Evolutionary conservation across 371 early-diverging fungal species (phyloP).

Genomic region (Mucor circinelloides): DNA sequence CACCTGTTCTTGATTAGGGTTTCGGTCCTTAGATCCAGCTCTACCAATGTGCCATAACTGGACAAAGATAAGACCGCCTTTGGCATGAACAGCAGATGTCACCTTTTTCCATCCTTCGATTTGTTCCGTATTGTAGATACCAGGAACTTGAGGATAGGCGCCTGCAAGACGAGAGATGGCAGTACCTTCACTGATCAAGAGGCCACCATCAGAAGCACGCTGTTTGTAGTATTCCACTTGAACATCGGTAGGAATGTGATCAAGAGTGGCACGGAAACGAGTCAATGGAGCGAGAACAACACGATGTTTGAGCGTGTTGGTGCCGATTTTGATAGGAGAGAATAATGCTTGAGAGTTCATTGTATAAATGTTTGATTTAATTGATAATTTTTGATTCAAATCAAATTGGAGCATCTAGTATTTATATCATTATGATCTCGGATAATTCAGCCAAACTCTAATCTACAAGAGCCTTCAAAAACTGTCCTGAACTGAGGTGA

Average conservation of each 20-base stretch:
- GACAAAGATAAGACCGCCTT: slow-evolving; percentile 45
- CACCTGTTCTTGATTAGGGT: background rate
- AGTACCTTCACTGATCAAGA: slow-evolving; percentile 55
- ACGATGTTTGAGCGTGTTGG: slow-evolving; percentile 44
- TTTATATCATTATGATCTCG: no score
- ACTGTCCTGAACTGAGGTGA: no score
- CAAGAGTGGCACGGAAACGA: slow-evolving; percentile 18
- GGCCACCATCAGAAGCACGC: slow-evolving; percentile 45
- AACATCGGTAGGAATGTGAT: slow-evolving; percentile 41
- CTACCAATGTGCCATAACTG: slow-evolving; percentile 57
- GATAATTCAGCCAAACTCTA: no score
- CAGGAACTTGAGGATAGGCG: slow-evolving; percentile 32
- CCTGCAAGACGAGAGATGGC: slow-evolving; percentile 34
- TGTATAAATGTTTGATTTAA: background rate
- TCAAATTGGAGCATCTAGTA: no score
- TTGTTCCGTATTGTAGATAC: slow-evolving; percentile 44
- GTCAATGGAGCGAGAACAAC: slow-evolving; percentile 61
- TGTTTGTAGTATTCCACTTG: slow-evolving; percentile 52
- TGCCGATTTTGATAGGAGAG: slow-evolving; percentile 20
- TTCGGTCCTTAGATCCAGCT: background rate
- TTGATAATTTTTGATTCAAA: no score
- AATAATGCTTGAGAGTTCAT: background rate
- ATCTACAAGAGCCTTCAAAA: no score
- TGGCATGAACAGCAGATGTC: slow-evolving; percentile 52
- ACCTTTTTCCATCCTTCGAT: slow-evolving; percentile 51